phyloP scores from a whole-genome alignment of 345 rosid genomes.

The Corchorus capsularis region DNA sequence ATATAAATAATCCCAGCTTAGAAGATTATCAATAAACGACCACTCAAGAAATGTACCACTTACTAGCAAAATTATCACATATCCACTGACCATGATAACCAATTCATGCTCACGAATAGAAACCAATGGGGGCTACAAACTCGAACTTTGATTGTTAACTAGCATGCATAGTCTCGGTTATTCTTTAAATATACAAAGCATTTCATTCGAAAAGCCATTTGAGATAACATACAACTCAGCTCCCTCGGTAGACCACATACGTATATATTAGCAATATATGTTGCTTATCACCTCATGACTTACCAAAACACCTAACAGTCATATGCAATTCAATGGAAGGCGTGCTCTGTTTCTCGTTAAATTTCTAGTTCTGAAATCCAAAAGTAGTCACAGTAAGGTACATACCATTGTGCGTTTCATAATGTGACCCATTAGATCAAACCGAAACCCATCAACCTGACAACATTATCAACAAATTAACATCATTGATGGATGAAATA shows the following conservation, averaged over 20 bases:
- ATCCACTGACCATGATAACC: neutral
- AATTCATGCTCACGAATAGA: neutral
- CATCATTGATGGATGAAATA: conserved; percentile 7
- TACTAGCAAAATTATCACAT: conserved; percentile 71
- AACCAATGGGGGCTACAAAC: neutral
- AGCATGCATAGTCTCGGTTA: neutral
- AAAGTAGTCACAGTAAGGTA: conserved; percentile 22
- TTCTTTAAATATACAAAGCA: neutral
- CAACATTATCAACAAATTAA: conserved; percentile 28
- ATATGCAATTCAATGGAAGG: conserved; percentile 1
- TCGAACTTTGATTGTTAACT: neutral
- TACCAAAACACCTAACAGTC: neutral
- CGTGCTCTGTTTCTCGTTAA: neutral
- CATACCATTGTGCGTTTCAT: conserved; percentile 90
- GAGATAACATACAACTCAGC: neutral
- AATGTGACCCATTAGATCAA: conserved; percentile 98
- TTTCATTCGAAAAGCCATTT: neutral
- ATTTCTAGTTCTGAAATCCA: neutral
- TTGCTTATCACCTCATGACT: neutral
- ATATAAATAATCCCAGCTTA: conserved; percentile 44
- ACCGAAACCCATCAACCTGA: conserved; percentile 96
- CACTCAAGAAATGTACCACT: conserved; percentile 83
- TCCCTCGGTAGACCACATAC: neutral
- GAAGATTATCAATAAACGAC: conserved; percentile 70
- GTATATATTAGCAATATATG: conserved; percentile 7